Percentiles rank a stretch among this genome's conserved stretches.
Evolutionary conservation across 129 eudicot species (phyloP).

Genomic region (Kitagawia praeruptora): DNA sequence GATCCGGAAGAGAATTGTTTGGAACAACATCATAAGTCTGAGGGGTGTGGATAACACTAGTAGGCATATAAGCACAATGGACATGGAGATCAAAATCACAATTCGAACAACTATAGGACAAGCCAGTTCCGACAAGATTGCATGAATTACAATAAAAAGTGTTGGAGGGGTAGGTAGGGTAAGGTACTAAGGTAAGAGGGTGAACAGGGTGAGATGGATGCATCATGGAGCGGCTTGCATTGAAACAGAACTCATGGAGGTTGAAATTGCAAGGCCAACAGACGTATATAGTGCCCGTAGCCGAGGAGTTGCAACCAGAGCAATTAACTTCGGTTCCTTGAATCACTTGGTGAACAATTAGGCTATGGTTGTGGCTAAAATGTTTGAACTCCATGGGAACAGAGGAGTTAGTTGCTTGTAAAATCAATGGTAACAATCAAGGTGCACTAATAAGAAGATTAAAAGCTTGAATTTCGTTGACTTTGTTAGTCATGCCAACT

Average conservation of each 20-base stretch:
- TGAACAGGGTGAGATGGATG: slow-evolving; percentile 60
- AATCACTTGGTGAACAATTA: neutral
- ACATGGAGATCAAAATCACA: slow-evolving; percentile 73
- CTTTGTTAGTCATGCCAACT: neutral
- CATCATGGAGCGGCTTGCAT: slow-evolving; percentile 42
- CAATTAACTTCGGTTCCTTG: slow-evolving; percentile 10
- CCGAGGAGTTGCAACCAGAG: neutral
- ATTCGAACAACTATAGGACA: slow-evolving; percentile 47
- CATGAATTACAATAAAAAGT: slow-evolving; percentile 53
- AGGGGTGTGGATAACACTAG: neutral
- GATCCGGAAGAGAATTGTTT: neutral
- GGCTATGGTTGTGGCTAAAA: slow-evolving; percentile 31
- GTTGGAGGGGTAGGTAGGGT: slow-evolving; percentile 63
- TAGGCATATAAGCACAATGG: slow-evolving; percentile 36
- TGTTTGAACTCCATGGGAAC: slow-evolving; percentile 52
- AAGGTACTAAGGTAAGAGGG: slow-evolving; percentile 50
- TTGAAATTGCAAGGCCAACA: slow-evolving; percentile 1
- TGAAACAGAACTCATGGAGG: slow-evolving; percentile 34
- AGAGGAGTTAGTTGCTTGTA: neutral
- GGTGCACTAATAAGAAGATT: neutral
- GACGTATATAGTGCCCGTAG: neutral
- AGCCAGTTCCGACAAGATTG: slow-evolving; percentile 36
- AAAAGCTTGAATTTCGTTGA: neutral
- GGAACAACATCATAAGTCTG: neutral
- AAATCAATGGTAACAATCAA: neutral